phyloP scores from a whole-genome alignment of 495 filamentous ascomycete genomes.

The Xylaria cubensis region DNA sequence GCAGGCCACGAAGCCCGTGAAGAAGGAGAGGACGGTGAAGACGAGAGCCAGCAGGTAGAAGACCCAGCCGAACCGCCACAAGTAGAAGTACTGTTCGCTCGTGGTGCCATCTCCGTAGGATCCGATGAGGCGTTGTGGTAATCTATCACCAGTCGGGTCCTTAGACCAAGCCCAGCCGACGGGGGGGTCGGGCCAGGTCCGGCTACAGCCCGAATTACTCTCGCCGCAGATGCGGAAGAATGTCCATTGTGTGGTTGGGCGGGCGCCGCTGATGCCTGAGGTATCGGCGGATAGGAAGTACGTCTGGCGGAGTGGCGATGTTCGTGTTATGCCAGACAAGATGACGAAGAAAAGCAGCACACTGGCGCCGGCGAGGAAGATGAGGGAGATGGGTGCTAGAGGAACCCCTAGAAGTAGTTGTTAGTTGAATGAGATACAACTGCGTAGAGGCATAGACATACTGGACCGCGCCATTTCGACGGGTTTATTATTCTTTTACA shows the following conservation, averaged over 20 bases:
- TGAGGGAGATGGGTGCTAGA: conserved; percentile 63
- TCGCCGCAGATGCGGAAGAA: conserved; percentile 75
- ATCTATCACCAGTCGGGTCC: conserved; percentile 40
- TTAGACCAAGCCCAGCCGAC: conserved; percentile 58
- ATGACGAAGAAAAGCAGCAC: conserved; percentile 83
- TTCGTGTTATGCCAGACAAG: conserved; percentile 68
- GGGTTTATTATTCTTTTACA: not conserved
- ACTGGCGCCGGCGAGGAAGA: conserved; percentile 76
- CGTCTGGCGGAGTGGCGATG: conserved; percentile 70
- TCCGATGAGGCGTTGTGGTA: conserved; percentile 52
- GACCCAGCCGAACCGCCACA: conserved; percentile 71
- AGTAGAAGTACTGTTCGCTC: conserved; percentile 56
- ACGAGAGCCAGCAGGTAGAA: conserved; percentile 77
- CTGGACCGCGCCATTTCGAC: conserved; percentile 25
- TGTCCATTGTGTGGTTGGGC: conserved; percentile 77
- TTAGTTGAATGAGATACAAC: not conserved
- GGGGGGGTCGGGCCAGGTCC: conserved; percentile 50
- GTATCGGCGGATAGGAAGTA: conserved; percentile 85
- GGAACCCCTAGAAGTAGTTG: not conserved
- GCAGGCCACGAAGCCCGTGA: conserved; percentile 58
- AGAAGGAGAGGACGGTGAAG: conserved; percentile 62
- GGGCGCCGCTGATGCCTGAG: conserved; percentile 68
- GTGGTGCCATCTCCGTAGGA: conserved; percentile 55
- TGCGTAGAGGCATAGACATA: not conserved
- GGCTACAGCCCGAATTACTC: conserved; percentile 55